phyloP scores from a whole-genome alignment of 257 asterid genomes.

The Solanum megistacrolobum region DNA sequence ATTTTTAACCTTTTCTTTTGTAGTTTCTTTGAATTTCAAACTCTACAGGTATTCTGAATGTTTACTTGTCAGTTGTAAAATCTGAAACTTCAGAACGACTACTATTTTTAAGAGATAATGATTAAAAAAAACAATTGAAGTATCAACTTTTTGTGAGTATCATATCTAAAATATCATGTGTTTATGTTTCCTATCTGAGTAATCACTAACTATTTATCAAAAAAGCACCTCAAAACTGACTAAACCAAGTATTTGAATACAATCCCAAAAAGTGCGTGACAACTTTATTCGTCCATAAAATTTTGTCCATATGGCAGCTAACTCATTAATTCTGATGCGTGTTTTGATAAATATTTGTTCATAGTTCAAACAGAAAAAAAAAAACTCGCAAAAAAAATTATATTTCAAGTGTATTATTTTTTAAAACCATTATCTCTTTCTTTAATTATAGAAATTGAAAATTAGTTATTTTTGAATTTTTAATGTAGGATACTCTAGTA shows the following conservation, averaged over 20 bases:
- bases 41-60: neutral
- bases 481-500: neutral
- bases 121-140: no score
- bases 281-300: neutral
- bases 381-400: neutral
- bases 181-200: rapidly evolving
- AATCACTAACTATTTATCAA: neutral
- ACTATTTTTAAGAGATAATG: neutral
- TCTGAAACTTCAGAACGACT: neutral
- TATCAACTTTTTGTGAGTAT: neutral
- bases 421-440: neutral
- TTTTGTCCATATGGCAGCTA: neutral
- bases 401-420: neutral
- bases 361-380: neutral
- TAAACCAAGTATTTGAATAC: neutral
- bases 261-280: neutral
- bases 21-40: neutral
- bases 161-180: neutral
- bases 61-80: neutral
- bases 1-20: neutral
- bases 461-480: neutral
- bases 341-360: neutral
- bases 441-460: neutral
- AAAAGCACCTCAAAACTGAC: neutral
- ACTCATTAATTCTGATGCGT: neutral